Base-by-base conservation (phyloP, 192 early-diverging fungal species). In the Coemansia sp. region DNA sequence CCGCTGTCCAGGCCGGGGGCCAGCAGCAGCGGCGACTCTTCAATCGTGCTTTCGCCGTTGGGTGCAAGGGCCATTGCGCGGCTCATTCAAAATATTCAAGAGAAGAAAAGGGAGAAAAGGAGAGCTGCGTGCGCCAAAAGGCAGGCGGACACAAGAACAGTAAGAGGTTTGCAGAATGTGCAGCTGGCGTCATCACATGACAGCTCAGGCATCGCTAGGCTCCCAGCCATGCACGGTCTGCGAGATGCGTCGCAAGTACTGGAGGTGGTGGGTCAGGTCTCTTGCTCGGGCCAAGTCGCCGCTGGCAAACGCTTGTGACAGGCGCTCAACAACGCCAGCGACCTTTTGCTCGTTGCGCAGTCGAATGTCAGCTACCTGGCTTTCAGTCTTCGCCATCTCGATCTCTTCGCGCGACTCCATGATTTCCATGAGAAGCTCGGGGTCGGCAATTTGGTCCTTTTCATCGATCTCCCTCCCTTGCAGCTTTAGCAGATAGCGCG, bases 371-470 rank as follows among this genome's bases (percentile, higher is more conserved):
- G 85, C 85, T 8, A 91, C 82, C 18, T 93, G 87, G 26, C 75
- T 84, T 62, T 93, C 85, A 2, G 62, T 83, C 41, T 64, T 61
- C 8, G 89, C 88, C 52, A 87, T 88, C 60, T 93, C 93, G 23
- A 96, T 76, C 39, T 82, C 76, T 70, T 94, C 93, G 60, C 90
- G 76, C 16, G 84, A 74, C 38, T 92, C 91, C 89, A 94, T 88
- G 20, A 94, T 86, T 42, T 92, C 88, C 88, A 91, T 91, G 69
- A 96, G 70, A n/a, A 94, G 72, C 62, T 86, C 86, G 0, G 87
- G 85, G 61, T 93, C 87, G 1, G 83, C 59, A 13, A 90, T 59
- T 0, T 85, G 79, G 63, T 91, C 86, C 7, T 85, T 66, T 69
- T 94, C 92, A 36, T 80, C 69, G 10, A 91, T 81, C 16, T 82